Percentiles rank a stretch among this genome's conserved stretches.
Conservation (phyloP, 2,329 filamentous ascomycete species). For the Fusarium robinianum region DNA sequence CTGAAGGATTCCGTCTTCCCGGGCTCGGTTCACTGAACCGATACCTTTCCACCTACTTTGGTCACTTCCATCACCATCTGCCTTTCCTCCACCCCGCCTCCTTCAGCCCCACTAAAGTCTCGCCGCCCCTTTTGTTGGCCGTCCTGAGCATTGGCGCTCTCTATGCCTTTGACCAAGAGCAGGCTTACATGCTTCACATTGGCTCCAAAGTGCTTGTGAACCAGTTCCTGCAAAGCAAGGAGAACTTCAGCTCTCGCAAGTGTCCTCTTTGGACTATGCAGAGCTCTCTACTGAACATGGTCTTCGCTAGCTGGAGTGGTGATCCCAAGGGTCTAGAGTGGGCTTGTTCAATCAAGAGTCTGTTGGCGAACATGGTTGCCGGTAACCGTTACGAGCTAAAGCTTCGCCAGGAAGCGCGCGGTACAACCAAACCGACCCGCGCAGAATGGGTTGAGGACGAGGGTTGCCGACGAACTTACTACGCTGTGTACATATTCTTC, state of each 20-base stretch:
- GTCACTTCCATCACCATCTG: constrained; percentile 93
- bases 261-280: constrained; percentile 99
- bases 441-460: constrained; percentile 97
- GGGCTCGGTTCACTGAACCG: constrained; percentile 81
- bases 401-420: constrained; percentile 85
- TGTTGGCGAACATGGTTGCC: constrained; percentile 97
- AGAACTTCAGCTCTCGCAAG: constrained; percentile 97
- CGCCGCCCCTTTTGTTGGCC: constrained; percentile 82
- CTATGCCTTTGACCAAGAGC: constrained; percentile 96
- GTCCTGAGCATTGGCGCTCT: constrained; percentile 94
- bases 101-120: constrained; percentile 78
- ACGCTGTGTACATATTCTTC: constrained; percentile 99
- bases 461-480: constrained; percentile 94
- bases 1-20: constrained; percentile 88
- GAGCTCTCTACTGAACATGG: constrained; percentile 94
- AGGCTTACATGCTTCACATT: constrained; percentile 96
- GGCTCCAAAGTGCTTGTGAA: constrained; percentile 97
- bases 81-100: constrained; percentile 94
- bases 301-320: constrained; percentile 98
- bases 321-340: constrained; percentile 97
- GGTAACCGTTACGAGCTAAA: constrained; percentile 97
- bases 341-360: constrained; percentile 98
- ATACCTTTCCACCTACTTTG: constrained; percentile 95
- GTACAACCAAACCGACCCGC: constrained; percentile 73
- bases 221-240: constrained; percentile 96